Base-by-base conservation (phyloP, 257 asterid genomes). In the Solanum etuberosum region DNA sequence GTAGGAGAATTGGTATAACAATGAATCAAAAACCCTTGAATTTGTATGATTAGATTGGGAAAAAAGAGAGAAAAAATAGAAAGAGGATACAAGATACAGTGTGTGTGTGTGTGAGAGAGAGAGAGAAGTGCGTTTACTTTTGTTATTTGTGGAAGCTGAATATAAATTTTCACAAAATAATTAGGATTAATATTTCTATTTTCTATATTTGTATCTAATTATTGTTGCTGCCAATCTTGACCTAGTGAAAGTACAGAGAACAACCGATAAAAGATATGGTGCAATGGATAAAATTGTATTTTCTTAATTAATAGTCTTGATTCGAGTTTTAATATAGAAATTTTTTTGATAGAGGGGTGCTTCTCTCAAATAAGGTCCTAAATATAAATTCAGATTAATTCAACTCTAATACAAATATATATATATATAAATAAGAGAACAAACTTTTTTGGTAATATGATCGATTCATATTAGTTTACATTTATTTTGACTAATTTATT, bases 11-110 rank as follows among this genome's bases (percentile, higher is more conserved):
- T 72, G 48, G 81, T 72, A 34, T 10, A 18, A 6, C 29, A n/a
- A 76, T 38, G 83, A 76, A 48, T 18, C 42, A 72, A 51, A 40
- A 78, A 87, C 77, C 31, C 91, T 89, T 68, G 81, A 88, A 70
- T 78, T 72, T 85, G 61, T 83, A 89, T 83, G 92, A 83, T 90
- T 71, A 54, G 87, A 88, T 86, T 51, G 9, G 85, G 7, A 54
- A 88, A 86, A 74, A 78, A 43, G 27, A 77, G 38, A 77, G 63
- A 78, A 46, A 18, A 43, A 78, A 15, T n/a, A 9, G 25, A 43
- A 27, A 78, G 40, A 51, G 35, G 29, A 81, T 59, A 48, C 85
- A 10, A 31, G 42, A 48, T 9, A 3, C 25, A 13, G 84, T 25
- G 67, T 16, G 84, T 43, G 40, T 18, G 83, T 15, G 84, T 35